These are phyloP conservation scores for Fusarium tricinctum DNA, from an alignment of 2,329 filamentous ascomycete genomes.

Conservation along the genomic window DNA sequence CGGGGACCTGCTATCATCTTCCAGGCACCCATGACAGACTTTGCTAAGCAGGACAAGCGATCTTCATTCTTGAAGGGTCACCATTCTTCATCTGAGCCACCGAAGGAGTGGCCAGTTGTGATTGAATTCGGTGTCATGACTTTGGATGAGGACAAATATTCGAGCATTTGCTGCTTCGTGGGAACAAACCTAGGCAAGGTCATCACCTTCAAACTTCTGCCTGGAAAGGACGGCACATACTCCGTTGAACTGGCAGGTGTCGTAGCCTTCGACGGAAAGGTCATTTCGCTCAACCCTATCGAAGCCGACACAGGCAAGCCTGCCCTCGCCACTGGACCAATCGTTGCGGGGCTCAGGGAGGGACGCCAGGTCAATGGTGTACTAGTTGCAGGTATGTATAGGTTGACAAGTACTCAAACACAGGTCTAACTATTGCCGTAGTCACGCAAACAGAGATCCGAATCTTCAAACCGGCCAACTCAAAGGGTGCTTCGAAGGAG, in stretches of 20 bases:
- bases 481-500: constrained; percentile 91
- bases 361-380: constrained; percentile 84
- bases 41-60: constrained; percentile 82
- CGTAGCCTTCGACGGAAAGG: constrained; percentile 73
- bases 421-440: constrained; percentile 57
- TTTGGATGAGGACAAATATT: constrained; percentile 93
- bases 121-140: constrained; percentile 96
- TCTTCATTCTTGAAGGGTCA: constrained; percentile 74
- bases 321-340: constrained; percentile 79
- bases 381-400: constrained; percentile 77
- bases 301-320: constrained; percentile 81
- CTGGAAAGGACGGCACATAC: constrained; percentile 77
- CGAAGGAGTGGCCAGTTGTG: constrained; percentile 80
- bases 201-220: constrained; percentile 90
- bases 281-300: constrained; percentile 85
- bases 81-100: constrained; percentile 54
- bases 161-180: constrained; percentile 92
- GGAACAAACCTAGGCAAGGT: constrained; percentile 89
- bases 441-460: constrained; percentile 79
- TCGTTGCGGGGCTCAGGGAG: constrained; percentile 81
- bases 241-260: constrained; percentile 79
- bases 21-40: constrained; percentile 77
- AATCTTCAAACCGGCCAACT: constrained; percentile 85
- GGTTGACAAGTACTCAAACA: too few species aligned
- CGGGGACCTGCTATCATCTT: constrained; percentile 89